Evolutionary conservation across 2,329 filamentous ascomycete species (phyloP), one percentile per base, ranked within the genome.

Genomic region (Davidsoniella eucalypti): DNA sequence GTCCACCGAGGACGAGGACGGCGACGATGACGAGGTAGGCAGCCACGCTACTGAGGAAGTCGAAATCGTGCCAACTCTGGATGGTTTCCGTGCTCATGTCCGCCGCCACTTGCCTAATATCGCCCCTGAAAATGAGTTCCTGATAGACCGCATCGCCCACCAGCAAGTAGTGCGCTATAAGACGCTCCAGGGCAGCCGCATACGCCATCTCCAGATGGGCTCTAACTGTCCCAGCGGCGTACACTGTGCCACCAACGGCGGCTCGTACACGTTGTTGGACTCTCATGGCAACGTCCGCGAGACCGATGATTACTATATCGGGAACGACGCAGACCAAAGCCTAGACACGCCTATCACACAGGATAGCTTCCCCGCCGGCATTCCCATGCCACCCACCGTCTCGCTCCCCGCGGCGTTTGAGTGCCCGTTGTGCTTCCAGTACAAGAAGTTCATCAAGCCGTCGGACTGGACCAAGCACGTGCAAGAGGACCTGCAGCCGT

Each of bases 401-500:
- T 75, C 76, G 14, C 71, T 95, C 5, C 88, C 88, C 0, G 86
- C 87, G 3, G 80, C 90, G 59, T 90, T 94, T 54, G 88, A 95
- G 66, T 95, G 88, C 57, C 82, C 84, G 37, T 69, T 94, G 18
- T 94, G 88, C 66, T 94, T 86, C 67, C 78, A 81, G 57, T 74
- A 80, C 48, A 94, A 92, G 69, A 86, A 80, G 58, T 87, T 92
- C 58, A 77, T 81, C 58, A 94, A 94, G 63, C 88, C 87, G 14
- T 94, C 87, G 0, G 88, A 95, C 64, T 95, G 88, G 88, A 94
- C 87, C 1, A 94, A 95, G 62, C 88, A 95, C 60, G 85, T 95
- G 1, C 86, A 94, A 58, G 88, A 94, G 64, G 88, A 95, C 61
- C 78, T 94, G 1, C 84, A 92, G 61, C 88, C 88, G 0, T 94